Evolutionary conservation across 2,329 filamentous ascomycete genomes (phyloP), one percentile per base, ranked within the genome.

Genomic region (Aspergillus ruber): DNA sequence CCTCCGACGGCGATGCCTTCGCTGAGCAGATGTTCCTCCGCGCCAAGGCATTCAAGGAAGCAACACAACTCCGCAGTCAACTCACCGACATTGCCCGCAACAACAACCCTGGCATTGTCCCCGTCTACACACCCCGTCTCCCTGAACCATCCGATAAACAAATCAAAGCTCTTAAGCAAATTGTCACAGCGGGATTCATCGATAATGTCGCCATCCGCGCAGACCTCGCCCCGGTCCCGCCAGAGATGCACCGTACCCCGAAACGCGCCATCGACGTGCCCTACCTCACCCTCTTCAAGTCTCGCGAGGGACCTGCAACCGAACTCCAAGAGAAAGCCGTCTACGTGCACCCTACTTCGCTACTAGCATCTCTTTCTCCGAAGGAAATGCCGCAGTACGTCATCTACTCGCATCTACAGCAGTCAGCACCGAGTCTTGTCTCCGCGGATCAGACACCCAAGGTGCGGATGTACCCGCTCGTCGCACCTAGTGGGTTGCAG

Each of bases 171-270:
- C 75, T 98, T 23, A 95, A 94, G 66, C 88, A 96, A 63, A 94
- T 97, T 71, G 83, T 88, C 18, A 88, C 91, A 0, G 86, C 89
- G 0, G 93, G 91, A 1, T 97, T 96, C 71, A 83, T 97, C 60
- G 93, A 98, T 68, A 87, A 96, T 57, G 80, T 98, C 36, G 93
- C 93, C 41, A 90, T 97, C 57, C 87, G 93, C 50, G 88, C 88
- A 3, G 91, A 98, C 66, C 74, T 89, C n/a, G 78, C 88, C 0
- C 88, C 89, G 0, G 78, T 77, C 10, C 86, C 88, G 0, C 83
- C 84, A 1, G 82, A 85, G 51, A 70, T 78, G 45, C 70, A 75
- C 41, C 77, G 85, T 15, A 88, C 86, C 52, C 88, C 90, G 0
- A 83, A 82, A 44, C 82, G 90, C n/a, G 87, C 90, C 1, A 94